These are phyloP conservation scores for Ogataea nitratoaversa DNA, from an alignment of 805 yeast species.

Conservation along the genomic window DNA sequence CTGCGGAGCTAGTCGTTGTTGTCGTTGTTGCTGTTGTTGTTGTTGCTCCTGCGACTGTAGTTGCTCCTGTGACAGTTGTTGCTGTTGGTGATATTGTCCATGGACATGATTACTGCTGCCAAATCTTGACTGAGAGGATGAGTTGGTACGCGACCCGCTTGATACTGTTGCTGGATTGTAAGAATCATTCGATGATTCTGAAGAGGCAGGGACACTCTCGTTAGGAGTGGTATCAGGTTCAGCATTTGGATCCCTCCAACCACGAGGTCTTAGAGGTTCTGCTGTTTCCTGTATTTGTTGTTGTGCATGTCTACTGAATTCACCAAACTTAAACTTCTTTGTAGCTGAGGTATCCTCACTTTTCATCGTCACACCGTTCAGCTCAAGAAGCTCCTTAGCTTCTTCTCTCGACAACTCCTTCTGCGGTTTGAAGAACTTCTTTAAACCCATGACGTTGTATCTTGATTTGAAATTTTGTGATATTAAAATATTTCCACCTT, in stretches of 20 bases:
- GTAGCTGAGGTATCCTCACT: constrained; percentile 23
- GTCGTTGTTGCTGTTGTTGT: constrained; percentile 14
- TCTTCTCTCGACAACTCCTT: constrained; percentile 41
- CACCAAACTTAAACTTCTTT: constrained; percentile 41
- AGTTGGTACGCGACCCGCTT: constrained; percentile 17
- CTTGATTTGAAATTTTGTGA: too few species aligned
- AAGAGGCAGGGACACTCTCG: constrained; percentile 2
- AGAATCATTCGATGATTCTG: constrained; percentile 16
- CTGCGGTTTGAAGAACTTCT: constrained; percentile 46
- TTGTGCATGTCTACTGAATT: constrained; percentile 44
- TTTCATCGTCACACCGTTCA: constrained; percentile 40
- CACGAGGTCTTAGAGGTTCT: constrained; percentile 22
- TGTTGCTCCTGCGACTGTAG: constrained; percentile 8
- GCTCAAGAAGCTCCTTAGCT: constrained; percentile 37
- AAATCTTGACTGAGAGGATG: constrained; percentile 6
- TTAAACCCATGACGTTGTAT: constrained; percentile 46
- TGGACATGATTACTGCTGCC: constrained; percentile 2
- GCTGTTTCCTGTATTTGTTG: constrained; percentile 26
- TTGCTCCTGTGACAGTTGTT: not conserved
- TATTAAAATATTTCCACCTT: too few species aligned
- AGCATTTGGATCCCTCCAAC: constrained; percentile 10
- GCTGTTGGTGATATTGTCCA: constrained; percentile 10
- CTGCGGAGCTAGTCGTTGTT: constrained; percentile 9
- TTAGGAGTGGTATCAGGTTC: not conserved
- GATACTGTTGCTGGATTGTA: constrained; percentile 21